These are phyloP conservation scores for Trichoderma guizhouense DNA, from an alignment of 2,329 filamentous ascomycete genomes.

Conservation along the genomic window DNA sequence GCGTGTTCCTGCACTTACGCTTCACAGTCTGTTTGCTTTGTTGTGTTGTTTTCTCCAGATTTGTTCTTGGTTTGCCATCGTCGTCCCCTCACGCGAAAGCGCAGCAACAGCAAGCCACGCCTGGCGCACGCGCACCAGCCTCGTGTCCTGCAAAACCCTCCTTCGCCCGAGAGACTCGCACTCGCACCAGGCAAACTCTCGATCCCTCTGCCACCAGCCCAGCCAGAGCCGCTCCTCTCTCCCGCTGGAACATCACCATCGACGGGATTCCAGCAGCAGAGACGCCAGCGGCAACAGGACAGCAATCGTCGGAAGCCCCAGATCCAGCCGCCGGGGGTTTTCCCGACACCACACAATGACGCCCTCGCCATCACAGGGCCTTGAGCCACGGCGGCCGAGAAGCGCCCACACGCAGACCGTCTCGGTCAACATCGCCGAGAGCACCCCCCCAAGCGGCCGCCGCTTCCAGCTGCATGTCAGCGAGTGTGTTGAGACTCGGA, in stretches of 20 bases:
- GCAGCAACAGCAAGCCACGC: conserved; percentile 14
- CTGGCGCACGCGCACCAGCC: conserved; percentile 17
- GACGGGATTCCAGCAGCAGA: neutral
- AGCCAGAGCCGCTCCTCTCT: neutral
- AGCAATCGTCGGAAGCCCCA: neutral
- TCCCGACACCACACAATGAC: conserved; percentile 33
- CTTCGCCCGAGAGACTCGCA: conserved; percentile 7
- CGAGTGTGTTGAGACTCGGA: conserved; percentile 66
- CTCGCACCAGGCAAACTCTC: neutral
- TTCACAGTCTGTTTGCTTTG: neutral
- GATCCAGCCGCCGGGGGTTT: conserved; percentile 19
- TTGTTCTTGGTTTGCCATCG: neutral
- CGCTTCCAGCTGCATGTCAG: conserved; percentile 56
- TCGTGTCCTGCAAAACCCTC: conserved; percentile 15
- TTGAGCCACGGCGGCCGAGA: conserved; percentile 34
- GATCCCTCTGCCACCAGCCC: neutral
- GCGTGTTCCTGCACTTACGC: neutral
- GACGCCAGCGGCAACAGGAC: neutral
- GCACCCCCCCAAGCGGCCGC: conserved; percentile 33
- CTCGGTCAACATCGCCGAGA: conserved; percentile 47
- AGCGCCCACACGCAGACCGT: conserved; percentile 41
- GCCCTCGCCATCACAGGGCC: conserved; percentile 38
- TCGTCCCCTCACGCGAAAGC: neutral
- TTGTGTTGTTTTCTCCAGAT: neutral
- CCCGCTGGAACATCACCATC: neutral